These are phyloP conservation scores for Cladorrhinum sp. DNA, from an alignment of 2,329 filamentous ascomycete genomes.

Conservation along the genomic window DNA sequence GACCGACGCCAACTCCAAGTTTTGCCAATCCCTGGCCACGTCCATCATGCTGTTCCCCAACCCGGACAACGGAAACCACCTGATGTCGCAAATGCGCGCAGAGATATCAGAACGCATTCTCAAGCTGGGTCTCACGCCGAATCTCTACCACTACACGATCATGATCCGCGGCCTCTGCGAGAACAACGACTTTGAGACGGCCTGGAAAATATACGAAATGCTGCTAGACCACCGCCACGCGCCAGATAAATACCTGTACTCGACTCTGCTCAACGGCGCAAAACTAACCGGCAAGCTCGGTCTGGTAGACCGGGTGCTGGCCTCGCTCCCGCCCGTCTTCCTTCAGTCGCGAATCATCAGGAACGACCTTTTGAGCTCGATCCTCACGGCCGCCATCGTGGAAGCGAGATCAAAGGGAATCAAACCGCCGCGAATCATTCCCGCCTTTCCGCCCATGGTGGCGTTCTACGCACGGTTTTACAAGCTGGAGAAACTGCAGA, in stretches of 20 bases:
- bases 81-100: slow-evolving; percentile 47
- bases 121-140: slow-evolving; percentile 59
- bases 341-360: slow-evolving; percentile 35
- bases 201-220: slow-evolving; percentile 62
- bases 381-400: slow-evolving; percentile 43
- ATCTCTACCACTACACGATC: slow-evolving; percentile 61
- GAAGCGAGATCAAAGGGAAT: slow-evolving; percentile 37
- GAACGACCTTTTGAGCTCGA: slow-evolving; percentile 52
- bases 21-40: slow-evolving; percentile 55
- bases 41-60: slow-evolving; percentile 48
- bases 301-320: background rate
- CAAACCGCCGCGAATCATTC: slow-evolving; percentile 34
- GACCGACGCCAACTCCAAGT: slow-evolving; percentile 45
- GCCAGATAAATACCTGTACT: slow-evolving; percentile 65
- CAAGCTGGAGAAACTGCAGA: slow-evolving; percentile 44
- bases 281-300: slow-evolving; percentile 53
- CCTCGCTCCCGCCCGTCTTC: background rate
- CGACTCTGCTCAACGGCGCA: slow-evolving; percentile 68
- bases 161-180: slow-evolving; percentile 69
- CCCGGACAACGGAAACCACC: slow-evolving; percentile 30
- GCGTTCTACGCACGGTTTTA: slow-evolving; percentile 49
- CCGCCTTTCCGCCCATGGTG: slow-evolving; percentile 47
- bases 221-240: slow-evolving; percentile 57
- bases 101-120: slow-evolving; percentile 56
- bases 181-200: slow-evolving; percentile 59